phyloP scores from a whole-genome alignment of 345 rosid species.

The Lepidium africanum region DNA sequence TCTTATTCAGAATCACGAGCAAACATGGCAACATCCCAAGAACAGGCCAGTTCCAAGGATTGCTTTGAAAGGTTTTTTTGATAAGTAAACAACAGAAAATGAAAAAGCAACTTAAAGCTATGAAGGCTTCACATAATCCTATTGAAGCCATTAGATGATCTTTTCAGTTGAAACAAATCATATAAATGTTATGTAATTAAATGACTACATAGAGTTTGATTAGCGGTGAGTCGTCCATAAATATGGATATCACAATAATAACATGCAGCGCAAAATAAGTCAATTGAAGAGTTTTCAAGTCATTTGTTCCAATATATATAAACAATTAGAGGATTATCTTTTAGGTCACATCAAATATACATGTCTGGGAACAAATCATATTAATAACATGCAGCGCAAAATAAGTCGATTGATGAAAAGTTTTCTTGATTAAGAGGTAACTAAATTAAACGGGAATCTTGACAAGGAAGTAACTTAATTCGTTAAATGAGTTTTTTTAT shows the following conservation, averaged over 20 bases:
- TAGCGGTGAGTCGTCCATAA: too few species aligned
- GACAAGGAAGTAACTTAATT: too few species aligned
- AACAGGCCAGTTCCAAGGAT: constrained; percentile 18
- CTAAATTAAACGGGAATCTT: too few species aligned
- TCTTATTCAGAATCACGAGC: neutral
- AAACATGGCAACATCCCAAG: constrained; percentile 18
- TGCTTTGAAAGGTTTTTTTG: neutral
- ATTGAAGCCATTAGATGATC: neutral
- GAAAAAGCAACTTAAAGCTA: constrained; percentile 4
- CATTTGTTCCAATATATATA: neutral
- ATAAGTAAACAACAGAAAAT: neutral
- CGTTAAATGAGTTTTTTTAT: too few species aligned
- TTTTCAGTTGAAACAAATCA: too few species aligned
- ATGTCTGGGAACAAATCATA: neutral
- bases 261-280: too few species aligned
- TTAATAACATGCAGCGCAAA: neutral
- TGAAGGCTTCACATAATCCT: neutral
- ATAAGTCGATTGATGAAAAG: neutral
- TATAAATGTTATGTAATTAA: neutral
- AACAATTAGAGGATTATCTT: neutral
- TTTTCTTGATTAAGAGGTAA: too few species aligned
- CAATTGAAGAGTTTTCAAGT: neutral
- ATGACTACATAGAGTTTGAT: neutral
- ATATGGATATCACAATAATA: too few species aligned
- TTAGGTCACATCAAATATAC: neutral